A percentile compares a stretch with the other conserved stretches of the same genome.
phyloP scores from a whole-genome alignment of 75 land plant species.

The Sequoiadendron giganteum region DNA sequence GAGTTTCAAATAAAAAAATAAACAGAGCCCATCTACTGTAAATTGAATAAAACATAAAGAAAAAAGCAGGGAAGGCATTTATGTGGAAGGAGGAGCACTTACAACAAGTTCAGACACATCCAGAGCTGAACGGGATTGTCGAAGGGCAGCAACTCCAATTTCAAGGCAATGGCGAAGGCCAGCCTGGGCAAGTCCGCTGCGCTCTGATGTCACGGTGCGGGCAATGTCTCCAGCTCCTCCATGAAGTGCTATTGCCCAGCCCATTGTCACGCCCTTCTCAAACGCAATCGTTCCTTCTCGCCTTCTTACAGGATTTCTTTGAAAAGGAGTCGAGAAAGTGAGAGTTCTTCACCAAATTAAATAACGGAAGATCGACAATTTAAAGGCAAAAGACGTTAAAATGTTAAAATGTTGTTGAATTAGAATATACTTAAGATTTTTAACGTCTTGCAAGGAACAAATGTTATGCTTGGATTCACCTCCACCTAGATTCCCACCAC shows the following conservation, averaged over 20 bases:
- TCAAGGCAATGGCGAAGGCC: conserved; percentile 71
- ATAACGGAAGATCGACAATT: too few species aligned
- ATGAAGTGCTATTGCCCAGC: conserved; percentile 92
- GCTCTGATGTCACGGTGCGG: conserved; percentile 23
- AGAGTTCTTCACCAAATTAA: too few species aligned
- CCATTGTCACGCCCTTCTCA: conserved; percentile 34
- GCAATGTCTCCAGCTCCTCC: conserved; percentile 97
- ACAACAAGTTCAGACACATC: conserved; percentile 96
- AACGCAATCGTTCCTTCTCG: background rate
- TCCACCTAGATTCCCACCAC: background rate
- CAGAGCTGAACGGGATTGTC: conserved; percentile 42
- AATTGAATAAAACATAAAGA: too few species aligned
- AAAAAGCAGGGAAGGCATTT: background rate
- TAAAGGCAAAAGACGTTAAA: too few species aligned
- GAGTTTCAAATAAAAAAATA: too few species aligned
- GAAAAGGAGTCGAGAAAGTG: too few species aligned
- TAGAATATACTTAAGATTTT: too few species aligned
- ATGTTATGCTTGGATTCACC: background rate
- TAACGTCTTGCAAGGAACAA: too few species aligned
- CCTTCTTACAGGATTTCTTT: background rate
- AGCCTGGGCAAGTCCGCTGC: conserved; percentile 43
- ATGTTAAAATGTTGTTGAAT: too few species aligned
- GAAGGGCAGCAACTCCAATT: conserved; percentile 66
- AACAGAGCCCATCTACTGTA: too few species aligned
- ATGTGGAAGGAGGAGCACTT: background rate